Evolutionary conservation across 2,329 filamentous ascomycete species (phyloP).

Genomic region (Cladosporium austrohemisphaericum): DNA sequence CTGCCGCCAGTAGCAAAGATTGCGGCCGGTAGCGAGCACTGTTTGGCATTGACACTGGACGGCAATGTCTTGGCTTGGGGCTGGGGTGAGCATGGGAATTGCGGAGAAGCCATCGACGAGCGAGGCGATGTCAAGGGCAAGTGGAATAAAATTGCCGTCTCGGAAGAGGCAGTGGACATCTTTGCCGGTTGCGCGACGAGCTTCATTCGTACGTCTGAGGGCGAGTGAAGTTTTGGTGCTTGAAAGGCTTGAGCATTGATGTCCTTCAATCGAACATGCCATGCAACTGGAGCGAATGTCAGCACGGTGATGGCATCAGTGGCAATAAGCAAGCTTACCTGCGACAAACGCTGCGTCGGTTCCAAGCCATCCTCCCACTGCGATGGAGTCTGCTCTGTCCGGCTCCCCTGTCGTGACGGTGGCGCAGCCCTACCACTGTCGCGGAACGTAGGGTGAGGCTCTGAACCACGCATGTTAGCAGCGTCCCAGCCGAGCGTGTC

Average conservation of each 20-base stretch:
- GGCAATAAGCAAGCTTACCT: constrained; percentile 49
- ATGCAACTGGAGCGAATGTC: constrained; percentile 29
- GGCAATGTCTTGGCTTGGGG: constrained; percentile 80
- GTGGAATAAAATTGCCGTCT: constrained; percentile 62
- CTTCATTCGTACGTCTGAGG: constrained; percentile 60
- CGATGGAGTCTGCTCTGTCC: constrained; percentile 12
- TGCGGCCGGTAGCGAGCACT: constrained; percentile 87
- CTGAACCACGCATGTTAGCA: constrained; percentile 54
- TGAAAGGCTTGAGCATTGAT: neutral
- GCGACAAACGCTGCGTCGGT: constrained; percentile 70
- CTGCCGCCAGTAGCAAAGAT: constrained; percentile 60
- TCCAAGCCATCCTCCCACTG: constrained; percentile 48
- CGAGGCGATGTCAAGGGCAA: constrained; percentile 64
- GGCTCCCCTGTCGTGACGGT: constrained; percentile 16
- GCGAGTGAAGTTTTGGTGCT: no score
- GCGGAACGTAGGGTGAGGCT: constrained; percentile 42
- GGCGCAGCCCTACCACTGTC: constrained; percentile 34
- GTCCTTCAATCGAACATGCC: constrained; percentile 37
- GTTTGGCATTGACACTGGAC: constrained; percentile 62
- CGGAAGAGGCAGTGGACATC: constrained; percentile 55
- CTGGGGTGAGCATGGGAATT: constrained; percentile 98
- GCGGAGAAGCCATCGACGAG: constrained; percentile 63
- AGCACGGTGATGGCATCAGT: constrained; percentile 16
- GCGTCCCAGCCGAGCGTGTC: constrained; percentile 72
- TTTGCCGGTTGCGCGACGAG: constrained; percentile 90